Base-by-base conservation (phyloP, 2,329 filamentous ascomycete species). In the Sporothrix euskadiensis region DNA sequence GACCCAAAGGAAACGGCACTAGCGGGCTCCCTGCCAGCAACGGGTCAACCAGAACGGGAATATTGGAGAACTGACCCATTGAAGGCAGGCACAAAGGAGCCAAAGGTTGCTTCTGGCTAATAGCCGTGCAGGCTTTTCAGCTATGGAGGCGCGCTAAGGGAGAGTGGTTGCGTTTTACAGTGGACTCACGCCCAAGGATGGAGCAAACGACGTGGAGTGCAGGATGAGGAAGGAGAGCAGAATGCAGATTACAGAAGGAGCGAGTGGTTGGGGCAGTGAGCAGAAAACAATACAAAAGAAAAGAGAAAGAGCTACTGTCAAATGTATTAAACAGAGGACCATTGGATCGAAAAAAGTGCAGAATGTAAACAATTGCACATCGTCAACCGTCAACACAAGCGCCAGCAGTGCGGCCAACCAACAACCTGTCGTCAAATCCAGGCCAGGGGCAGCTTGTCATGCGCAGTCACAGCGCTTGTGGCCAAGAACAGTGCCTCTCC, bases 131-230 rank as follows among this genome's bases (percentile, higher is more conserved):
- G 63, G 63, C 63, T 68, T 68, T 69, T 69, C 47, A 22, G 41
- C 41, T 32, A 47, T 69, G 65, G 65, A 54, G 66, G 47, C 44
- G 66, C 66, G 65, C 65, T 69, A 69, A 35, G 65, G 26, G 19
- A 49, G 65, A 68, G 65, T 68, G 66, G 26, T n/a, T 69, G 66
- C 66, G 47, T 41, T 69, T 69, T 68, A 68, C 44, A 52, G 65
- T 22, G 41, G 65, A 35, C 65, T 52, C 32, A 14, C 4, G 26
- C 26, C 65, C n/a, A 30, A 69, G 66, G 66, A 54, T 54, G 47
- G 66, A 54, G 47, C 66, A 69, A 39, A 10, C 44, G 63, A 22
- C 35, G 59, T 63, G 39, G 39, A 47, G 59, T 63, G 59, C 59
- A 41, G n/a, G 19, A 35, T 35, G 35, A 26, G 35, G 57, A 2